Percentiles rank a stretch among this genome's conserved stretches.
Conservation (phyloP, 1,139 yeast species). For the Geotrichum cucujoidarum region DNA sequence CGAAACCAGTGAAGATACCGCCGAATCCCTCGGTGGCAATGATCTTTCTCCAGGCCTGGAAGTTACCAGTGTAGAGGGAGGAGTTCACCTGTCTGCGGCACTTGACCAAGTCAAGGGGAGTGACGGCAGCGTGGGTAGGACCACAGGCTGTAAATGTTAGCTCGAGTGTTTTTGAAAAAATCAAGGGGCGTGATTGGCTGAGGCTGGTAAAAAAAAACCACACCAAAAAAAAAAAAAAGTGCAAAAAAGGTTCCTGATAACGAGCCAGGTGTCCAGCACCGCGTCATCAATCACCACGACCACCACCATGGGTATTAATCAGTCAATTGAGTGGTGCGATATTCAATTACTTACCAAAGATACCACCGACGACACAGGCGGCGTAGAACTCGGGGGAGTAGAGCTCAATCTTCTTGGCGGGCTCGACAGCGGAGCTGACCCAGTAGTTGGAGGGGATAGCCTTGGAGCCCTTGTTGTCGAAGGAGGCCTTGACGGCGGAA, state of each 20-base stretch:
- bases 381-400: conserved; percentile 69
- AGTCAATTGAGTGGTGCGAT: no score
- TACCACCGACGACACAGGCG: conserved; percentile 85
- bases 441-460: conserved; percentile 29
- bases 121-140: conserved; percentile 73
- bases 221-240: conserved; percentile 1
- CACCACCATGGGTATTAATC: conserved; percentile 42
- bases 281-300: conserved; percentile 83
- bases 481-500: conserved; percentile 37
- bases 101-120: conserved; percentile 75
- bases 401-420: conserved; percentile 31
- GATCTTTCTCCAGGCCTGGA: conserved; percentile 63
- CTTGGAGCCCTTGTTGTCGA: conserved; percentile 36
- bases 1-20: conserved; percentile 66
- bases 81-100: conserved; percentile 74
- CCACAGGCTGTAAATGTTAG: conserved; percentile 86
- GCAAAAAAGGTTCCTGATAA: no score
- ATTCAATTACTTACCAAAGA: conserved; percentile 47
- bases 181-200: conserved; percentile 3
- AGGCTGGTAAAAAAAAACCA: neutral
- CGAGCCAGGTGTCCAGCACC: conserved; percentile 31
- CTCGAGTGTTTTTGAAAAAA: conserved; percentile 45
- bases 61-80: conserved; percentile 53
- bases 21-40: conserved; percentile 56
- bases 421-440: conserved; percentile 35